Base-by-base conservation (phyloP, 345 rosid genomes). In the Nasturtium officinale region DNA sequence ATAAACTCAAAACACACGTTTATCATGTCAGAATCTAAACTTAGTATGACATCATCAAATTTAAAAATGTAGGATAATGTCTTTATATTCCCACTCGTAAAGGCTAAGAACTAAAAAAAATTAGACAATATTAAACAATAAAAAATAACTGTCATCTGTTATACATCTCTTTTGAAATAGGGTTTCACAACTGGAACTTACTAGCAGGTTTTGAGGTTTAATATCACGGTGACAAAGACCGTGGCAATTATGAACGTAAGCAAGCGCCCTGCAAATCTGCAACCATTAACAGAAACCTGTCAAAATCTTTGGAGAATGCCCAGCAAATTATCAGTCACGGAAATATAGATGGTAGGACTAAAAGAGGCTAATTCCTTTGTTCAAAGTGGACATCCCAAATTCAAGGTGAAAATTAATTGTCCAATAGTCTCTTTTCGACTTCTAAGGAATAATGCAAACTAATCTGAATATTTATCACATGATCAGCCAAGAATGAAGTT, bases 261-360 rank as follows among this genome's bases (percentile, higher is more conserved):
- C 91, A 77, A 91, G 96, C n/a, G 97, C 97, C 87, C 97, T 87
- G 82, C 96, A 91, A 66, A 91, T 91, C 97, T 91, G 91, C 71
- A 78, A 35, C 64, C 73, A 67, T 52, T 56, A 53, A 51, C 62
- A 73, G 51, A 56, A 76, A 68, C 58, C 20, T 77, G 55, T 64
- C 43, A 77, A 16, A 42, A 15, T 16, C 5, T 45, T 15, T 45
- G 53, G 35, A 61, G 58, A 53, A 18, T 1, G 21, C 52, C 42
- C 40, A 12, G 59, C 16, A 46, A 35, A 56, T 55, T 46, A 38
- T 40, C 18, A 63, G 47, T 51, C 16, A 1, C 16, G 7, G 46
- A 40, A 46, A 46, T 7, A 64, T 10, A 46, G 42, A 47, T 63
- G 40, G 54, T 45, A 37, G 30, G 67, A 62, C 69, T 29, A 65